Conservation (phyloP, 352 stramenopile genomes). For the Labyrinthula sp. region DNA sequence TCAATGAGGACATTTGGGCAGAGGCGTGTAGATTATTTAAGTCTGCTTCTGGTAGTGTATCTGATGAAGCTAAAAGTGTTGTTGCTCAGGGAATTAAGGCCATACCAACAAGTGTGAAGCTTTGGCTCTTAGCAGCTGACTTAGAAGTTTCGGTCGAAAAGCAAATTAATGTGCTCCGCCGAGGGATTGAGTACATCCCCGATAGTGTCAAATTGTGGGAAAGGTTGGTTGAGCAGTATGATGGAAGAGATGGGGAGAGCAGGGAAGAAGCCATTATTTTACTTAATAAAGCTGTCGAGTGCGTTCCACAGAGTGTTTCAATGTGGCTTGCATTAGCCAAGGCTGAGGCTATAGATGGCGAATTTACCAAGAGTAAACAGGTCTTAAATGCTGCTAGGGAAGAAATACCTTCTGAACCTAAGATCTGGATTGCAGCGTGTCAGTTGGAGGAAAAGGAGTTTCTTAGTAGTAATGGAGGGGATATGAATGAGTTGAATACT, state of each 20-base stretch:
- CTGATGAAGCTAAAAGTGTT: conserved; percentile 88
- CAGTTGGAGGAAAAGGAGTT: conserved; percentile 84
- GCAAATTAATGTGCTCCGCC: conserved; percentile 58
- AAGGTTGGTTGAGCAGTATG: conserved; percentile 82
- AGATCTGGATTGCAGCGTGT: conserved; percentile 91
- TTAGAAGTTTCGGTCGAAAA: conserved; percentile 66
- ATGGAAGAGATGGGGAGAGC: too few relatives aligned
- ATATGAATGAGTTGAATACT: conserved; percentile 5
- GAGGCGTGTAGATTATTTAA: conserved; percentile 83
- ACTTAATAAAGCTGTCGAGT: conserved; percentile 85
- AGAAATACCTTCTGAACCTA: conserved; percentile 76
- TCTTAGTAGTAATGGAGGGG: conserved; percentile 35
- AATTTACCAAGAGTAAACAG: conserved; percentile 85
- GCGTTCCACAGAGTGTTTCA: conserved; percentile 82
- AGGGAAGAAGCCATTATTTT: conserved; percentile 79
- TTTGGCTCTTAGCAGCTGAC: conserved; percentile 83
- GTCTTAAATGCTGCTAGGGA: conserved; percentile 83
- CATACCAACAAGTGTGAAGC: conserved; percentile 72
- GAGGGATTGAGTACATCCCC: conserved; percentile 78
- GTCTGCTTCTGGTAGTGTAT: conserved; percentile 72
- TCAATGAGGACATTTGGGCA: conserved; percentile 92
- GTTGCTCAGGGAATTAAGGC: conserved; percentile 74
- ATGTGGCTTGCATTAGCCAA: conserved; percentile 91
- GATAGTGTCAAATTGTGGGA: conserved; percentile 95
- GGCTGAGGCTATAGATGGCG: conserved; percentile 79